These are phyloP conservation scores for Colletotrichum theobromicola DNA, from an alignment of 2,329 filamentous ascomycete genomes.

Conservation along the genomic window DNA sequence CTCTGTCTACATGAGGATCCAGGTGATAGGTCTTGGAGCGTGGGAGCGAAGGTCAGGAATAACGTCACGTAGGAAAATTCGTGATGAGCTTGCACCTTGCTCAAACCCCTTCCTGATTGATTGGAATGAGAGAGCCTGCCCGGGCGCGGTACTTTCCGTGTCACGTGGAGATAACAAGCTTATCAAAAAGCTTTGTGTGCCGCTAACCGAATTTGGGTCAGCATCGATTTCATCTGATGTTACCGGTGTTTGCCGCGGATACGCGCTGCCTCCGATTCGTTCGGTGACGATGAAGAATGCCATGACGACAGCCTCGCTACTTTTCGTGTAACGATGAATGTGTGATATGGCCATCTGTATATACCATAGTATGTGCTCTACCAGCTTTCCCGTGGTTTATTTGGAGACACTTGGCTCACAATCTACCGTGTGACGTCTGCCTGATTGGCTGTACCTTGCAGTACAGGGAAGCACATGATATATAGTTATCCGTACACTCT, in stretches of 20 bases:
- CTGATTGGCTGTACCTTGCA: neutral
- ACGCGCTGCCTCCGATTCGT: neutral
- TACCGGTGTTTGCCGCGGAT: neutral
- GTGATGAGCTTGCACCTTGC: slow-evolving; percentile 11
- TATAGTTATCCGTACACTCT: too few relatives aligned
- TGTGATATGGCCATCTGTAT: neutral
- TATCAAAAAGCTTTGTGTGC: neutral
- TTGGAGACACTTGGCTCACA: neutral
- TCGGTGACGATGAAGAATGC: neutral
- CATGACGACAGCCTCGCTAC: neutral
- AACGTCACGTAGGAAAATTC: slow-evolving; percentile 9
- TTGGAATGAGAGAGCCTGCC: slow-evolving; percentile 8
- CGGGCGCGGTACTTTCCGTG: neutral
- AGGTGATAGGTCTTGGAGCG: neutral
- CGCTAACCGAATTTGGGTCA: neutral
- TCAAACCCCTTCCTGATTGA: slow-evolving; percentile 17
- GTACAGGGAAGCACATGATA: neutral
- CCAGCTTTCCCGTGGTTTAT: neutral
- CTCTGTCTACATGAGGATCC: slow-evolving; percentile 14
- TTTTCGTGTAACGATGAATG: neutral
- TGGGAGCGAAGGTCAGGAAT: neutral
- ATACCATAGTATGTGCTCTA: neutral
- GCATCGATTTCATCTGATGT: neutral
- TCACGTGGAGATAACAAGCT: slow-evolving; percentile 13
- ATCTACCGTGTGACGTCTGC: neutral